Evolutionary conservation across 2,329 filamentous ascomycete species (phyloP).

Genomic region (Eurotiales sp.): DNA sequence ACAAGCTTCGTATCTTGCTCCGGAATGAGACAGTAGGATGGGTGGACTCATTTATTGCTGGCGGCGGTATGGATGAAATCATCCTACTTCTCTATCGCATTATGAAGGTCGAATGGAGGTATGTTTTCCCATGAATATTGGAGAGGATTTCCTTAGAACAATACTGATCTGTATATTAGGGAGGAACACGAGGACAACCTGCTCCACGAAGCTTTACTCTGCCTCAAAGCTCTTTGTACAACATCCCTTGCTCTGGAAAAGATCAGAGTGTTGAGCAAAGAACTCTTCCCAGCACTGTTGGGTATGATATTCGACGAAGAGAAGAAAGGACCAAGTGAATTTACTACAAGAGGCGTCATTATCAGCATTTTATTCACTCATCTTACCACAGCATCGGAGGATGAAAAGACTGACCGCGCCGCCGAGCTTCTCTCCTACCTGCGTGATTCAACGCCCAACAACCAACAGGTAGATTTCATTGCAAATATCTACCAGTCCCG

Average conservation of each 20-base stretch:
- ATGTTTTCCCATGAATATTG: slow-evolving; percentile 33
- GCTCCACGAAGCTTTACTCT: slow-evolving; percentile 86
- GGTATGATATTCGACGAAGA: slow-evolving; percentile 95
- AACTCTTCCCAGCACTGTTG: slow-evolving; percentile 80
- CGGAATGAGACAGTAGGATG: slow-evolving; percentile 94
- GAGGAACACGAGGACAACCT: slow-evolving; percentile 95
- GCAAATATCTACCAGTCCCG: slow-evolving; percentile 81
- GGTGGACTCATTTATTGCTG: slow-evolving; percentile 87
- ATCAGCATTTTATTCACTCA: slow-evolving; percentile 87
- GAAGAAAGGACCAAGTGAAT: slow-evolving; percentile 95
- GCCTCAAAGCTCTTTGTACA: slow-evolving; percentile 90
- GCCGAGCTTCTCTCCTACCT: slow-evolving; percentile 73
- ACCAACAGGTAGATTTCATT: slow-evolving; percentile 78
- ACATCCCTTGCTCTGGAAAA: slow-evolving; percentile 81
- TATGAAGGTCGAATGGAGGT: slow-evolving; percentile 95
- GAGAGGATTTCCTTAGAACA: not conserved
- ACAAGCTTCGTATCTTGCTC: slow-evolving; percentile 84
- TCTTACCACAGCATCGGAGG: slow-evolving; percentile 62
- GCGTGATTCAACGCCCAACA: slow-evolving; percentile 71
- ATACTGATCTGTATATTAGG: slow-evolving; percentile 42
- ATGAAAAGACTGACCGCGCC: slow-evolving; percentile 65
- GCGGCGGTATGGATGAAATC: slow-evolving; percentile 90
- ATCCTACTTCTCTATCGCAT: slow-evolving; percentile 83
- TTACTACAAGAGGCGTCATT: slow-evolving; percentile 86
- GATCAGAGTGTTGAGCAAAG: slow-evolving; percentile 71